Evolutionary conservation across 306 rosid species (phyloP), one percentile per base, ranked within the genome.

Genomic region (Quercus suber): DNA sequence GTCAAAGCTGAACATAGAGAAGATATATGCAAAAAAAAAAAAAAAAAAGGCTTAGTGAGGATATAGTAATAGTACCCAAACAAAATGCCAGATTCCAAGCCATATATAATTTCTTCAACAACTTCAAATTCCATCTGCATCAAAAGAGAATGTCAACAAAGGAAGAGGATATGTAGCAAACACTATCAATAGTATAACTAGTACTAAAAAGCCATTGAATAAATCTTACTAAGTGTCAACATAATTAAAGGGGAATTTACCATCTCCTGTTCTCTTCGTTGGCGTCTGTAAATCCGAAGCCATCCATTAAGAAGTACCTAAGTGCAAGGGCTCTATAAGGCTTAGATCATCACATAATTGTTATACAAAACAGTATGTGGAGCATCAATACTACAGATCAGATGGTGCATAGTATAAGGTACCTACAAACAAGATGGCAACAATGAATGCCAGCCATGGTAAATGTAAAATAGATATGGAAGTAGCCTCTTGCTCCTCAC

Each of bases 391-490:
- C 21, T 28, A 73, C 82, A 84, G 35, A 71, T 76, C 68, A 82
- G 92, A 75, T 74, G 80, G 82, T 81, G 83, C 88, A 82, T 55
- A 84, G 80, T 86, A 85, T 82, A 89, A 84, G 97, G 86, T 92
- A 89, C 99, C 97, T 92, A 92, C 99, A 95, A 95, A 95, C 96
- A 92, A 91, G 89, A 93, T 84, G 89, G 85, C 89, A 86, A 86
- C 94, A 64, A 84, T 76, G 72, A 89, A 86, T 61, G 91, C 95
- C 86, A 92, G 88, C 97, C 94, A 93, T 65, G 97, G 99, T 68
- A 94, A 85, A 79, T 87, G 95, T 65, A 92, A 87, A 68, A 92
- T 71, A 8, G 99, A 92, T 80, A 94, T 85, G 45, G 89, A 89
- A 68, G 90, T 86, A 71, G 93, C 88, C 78, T 81, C 90, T 89